Base-by-base conservation (phyloP, 345 rosid genomes). In the Rhizophora apiculata region DNA sequence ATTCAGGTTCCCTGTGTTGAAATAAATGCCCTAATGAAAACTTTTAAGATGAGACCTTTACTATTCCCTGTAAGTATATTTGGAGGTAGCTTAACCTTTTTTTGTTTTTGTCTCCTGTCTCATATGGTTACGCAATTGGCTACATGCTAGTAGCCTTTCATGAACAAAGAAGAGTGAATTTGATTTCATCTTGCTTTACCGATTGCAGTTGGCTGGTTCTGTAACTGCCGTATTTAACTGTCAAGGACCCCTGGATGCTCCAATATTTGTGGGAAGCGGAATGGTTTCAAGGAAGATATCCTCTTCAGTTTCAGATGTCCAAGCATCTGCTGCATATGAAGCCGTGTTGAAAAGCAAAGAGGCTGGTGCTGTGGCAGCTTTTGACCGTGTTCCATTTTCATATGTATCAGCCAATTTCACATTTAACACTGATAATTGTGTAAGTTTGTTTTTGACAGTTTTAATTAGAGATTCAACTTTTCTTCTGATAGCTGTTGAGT, bases 211-310 rank as follows among this genome's bases (percentile, higher is more conserved):
- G 79, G 98, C 98, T 71, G 98, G 98, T 74, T 89, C 88, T 80
- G 88, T 94, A 36, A 94, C 98, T 72, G 95, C 97, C 63, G 97
- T 94, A 61, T 94, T 94, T 80, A 94, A 94, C 79, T 91, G 97
- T 83, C 98, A 94, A 89, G 98, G 98, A 29, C 98, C 96, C 65
- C 75, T 94, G 67, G 94, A 89, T 83, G 97, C 97, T 76, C 98
- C 98, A 7, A 77, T 83, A 73, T 94, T 94, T 84, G 97, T 94
- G 78, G 98, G 98, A 68, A 94, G 98, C 77, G 96, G 96, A 62
- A 89, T 94, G 87, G 95, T 87, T 58, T 85, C 98, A 67, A 85
- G 98, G 81, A 91, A 91, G 85, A 82, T 89, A 69, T 83, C 95
- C 69, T 76, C 83, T 76, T 74, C 91, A 53, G 73, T 82, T 79